phyloP scores from a whole-genome alignment of 805 yeast species.

The Candida suzukii region DNA sequence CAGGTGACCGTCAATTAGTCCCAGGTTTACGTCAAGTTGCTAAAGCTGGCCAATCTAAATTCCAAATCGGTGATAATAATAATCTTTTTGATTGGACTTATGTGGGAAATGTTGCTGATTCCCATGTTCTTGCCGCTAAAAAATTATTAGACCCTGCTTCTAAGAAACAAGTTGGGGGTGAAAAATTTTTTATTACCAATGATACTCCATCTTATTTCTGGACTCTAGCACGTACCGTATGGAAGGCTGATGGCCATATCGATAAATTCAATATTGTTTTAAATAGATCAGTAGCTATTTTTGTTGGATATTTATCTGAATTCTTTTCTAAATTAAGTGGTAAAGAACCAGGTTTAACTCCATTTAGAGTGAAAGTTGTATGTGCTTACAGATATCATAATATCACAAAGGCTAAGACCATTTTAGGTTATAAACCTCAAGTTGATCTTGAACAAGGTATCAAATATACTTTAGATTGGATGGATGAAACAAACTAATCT shows the following conservation, averaged over 20 bases:
- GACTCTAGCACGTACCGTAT: conserved; percentile 93
- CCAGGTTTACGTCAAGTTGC: conserved; percentile 88
- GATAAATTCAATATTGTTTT: conserved; percentile 65
- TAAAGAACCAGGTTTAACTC: conserved; percentile 90
- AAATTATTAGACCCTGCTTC: conserved; percentile 46
- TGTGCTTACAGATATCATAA: conserved; percentile 94
- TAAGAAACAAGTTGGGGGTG: conserved; percentile 60
- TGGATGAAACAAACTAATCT: conserved; percentile 53
- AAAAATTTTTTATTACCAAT: conserved; percentile 84
- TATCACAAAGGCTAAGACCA: conserved; percentile 73
- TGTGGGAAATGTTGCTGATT: conserved; percentile 97
- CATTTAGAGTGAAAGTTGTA: conserved; percentile 87
- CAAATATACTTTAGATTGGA: conserved; percentile 74
- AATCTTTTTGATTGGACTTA: conserved; percentile 95
- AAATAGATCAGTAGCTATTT: conserved; percentile 68
- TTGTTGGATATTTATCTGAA: conserved; percentile 76
- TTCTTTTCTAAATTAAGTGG: conserved; percentile 62
- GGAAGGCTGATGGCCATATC: conserved; percentile 93
- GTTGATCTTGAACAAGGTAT: conserved; percentile 79
- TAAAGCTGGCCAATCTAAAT: conserved; percentile 75
- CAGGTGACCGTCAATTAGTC: conserved; percentile 94
- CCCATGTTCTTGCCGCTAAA: conserved; percentile 89
- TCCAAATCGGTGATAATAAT: conserved; percentile 91
- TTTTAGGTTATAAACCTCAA: conserved; percentile 74
- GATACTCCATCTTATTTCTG: conserved; percentile 94